Evolutionary conservation across 176 grass and related monocot species (phyloP).

Genomic region (Triticum timopheevii): DNA sequence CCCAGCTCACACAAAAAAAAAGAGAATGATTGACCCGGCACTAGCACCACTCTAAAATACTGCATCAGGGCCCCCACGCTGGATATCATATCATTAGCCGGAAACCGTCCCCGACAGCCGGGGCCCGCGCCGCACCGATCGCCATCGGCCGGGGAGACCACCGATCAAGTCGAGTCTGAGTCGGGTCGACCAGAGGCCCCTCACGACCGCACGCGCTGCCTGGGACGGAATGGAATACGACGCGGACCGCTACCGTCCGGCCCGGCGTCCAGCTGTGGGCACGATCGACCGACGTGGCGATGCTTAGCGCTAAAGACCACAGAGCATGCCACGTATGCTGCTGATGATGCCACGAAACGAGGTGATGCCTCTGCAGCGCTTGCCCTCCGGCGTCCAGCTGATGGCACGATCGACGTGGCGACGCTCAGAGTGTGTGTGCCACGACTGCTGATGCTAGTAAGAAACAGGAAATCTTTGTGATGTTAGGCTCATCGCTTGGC

Average conservation of each 20-base stretch:
- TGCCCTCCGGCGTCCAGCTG: not conserved
- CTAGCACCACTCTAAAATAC: not conserved
- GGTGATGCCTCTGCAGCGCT: too few relatives aligned
- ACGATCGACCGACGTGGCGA: not conserved
- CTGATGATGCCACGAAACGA: too few relatives aligned
- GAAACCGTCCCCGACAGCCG: constrained; percentile 5
- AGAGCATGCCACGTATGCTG: too few relatives aligned
- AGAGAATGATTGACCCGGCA: constrained; percentile 20
- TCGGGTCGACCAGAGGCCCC: too few relatives aligned
- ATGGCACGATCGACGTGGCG: not conserved
- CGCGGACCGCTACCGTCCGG: constrained; percentile 26
- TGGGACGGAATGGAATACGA: not conserved
- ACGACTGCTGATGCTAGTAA: too few relatives aligned
- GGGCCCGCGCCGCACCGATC: constrained; percentile 6
- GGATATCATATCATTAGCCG: constrained; percentile 13
- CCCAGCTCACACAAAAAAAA: not conserved
- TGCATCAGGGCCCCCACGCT: not conserved
- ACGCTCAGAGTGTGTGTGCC: too few relatives aligned
- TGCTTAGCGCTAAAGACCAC: not conserved
- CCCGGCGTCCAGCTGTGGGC: constrained; percentile 8
- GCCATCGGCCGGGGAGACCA: constrained; percentile 9
- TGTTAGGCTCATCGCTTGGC: too few relatives aligned
- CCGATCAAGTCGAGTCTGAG: not conserved
- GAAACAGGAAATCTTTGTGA: too few relatives aligned
- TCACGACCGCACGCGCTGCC: not conserved